Base-by-base conservation (phyloP, 176 grass and related monocot genomes). In the Themeda triandra region DNA sequence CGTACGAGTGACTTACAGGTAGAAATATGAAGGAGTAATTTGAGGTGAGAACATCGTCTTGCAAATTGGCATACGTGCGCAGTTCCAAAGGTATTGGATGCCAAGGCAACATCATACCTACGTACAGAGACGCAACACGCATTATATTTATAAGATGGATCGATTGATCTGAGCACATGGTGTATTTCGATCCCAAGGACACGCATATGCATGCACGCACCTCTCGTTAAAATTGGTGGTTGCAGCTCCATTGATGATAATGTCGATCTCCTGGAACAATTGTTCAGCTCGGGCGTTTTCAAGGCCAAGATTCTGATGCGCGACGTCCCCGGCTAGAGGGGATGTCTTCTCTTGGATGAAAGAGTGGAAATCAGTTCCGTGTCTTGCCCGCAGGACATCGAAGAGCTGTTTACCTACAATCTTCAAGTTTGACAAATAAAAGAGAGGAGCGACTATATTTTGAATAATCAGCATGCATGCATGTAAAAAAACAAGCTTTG, bases 31-130 rank as follows among this genome's bases (percentile, higher is more conserved):
- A 67, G 65, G 65, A 93, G 39, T 82, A 93, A 36, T 64, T 90
- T 78, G 30, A 90, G 70, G 27, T 80, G 77, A 41, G 80, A 66
- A 48, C 91, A 93, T 67, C 88, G 87, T 24, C 88, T 90, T 53
- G 85, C 88, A 70, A 92, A 89, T 48, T 92, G 71, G 31, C 59
- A 76, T 39, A 45, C 36, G 4, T 80, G 21, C 12, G 10, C 25
- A 13, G 8, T 25, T 28, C n/a, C 56, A 5, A 78, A 28, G 10
- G 39, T 14, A 45, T 80, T 80, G 2, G 62, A 23, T 6, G 58
- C 76, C 37, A 79, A 29, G 5, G 36, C 76, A 28, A 79, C 59
- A 14, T 79, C 41, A 44, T 44, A 44, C 41, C 41, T 42, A 42
- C 40, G 5, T 12, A 13, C 41, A 41, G 41, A 44, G 41, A 44